Percentiles rank a stretch among this genome's conserved stretches.
Evolutionary conservation across 306 rosid genomes (phyloP).

Genomic region (Hylodesmum podocarpum): DNA sequence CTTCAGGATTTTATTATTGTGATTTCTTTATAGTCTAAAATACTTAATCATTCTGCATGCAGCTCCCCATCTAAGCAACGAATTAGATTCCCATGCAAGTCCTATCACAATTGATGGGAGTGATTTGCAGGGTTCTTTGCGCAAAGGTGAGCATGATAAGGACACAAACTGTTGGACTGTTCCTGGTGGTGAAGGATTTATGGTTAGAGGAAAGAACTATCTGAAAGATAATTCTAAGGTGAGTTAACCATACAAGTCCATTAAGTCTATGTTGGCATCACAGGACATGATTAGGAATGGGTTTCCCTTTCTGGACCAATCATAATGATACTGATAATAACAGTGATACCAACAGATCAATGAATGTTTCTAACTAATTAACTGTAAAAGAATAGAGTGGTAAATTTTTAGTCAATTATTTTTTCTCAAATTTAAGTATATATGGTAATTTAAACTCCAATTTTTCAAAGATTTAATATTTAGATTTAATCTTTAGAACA

Average conservation of each 20-base stretch:
- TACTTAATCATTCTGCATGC: conserved; percentile 35
- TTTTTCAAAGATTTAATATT: background rate
- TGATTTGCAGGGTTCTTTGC: conserved; percentile 56
- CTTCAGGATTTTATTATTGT: background rate
- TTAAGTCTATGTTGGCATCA: background rate
- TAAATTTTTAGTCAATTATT: background rate
- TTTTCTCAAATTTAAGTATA: background rate
- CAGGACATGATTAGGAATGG: background rate
- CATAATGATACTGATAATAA: background rate
- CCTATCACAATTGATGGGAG: conserved; percentile 52
- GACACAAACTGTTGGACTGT: conserved; percentile 83
- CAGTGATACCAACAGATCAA: background rate
- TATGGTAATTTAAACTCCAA: background rate
- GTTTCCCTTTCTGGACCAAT: background rate
- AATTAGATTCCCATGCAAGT: conserved; percentile 49
- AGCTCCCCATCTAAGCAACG: conserved; percentile 54
- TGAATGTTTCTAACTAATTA: background rate
- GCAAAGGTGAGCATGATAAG: conserved; percentile 51
- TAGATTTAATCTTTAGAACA: background rate
- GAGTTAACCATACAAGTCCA: conserved; percentile 13
- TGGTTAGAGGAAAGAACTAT: conserved; percentile 91
- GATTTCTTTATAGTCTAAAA: background rate
- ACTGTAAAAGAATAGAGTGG: background rate
- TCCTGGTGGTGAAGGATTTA: conserved; percentile 77
- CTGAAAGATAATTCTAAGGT: conserved; percentile 87